A percentile compares a stretch with the other conserved stretches of the same genome.
These are phyloP conservation scores for Cyclanthera cordifolia DNA, from an alignment of 306 rosid genomes.

Conservation along the genomic window DNA sequence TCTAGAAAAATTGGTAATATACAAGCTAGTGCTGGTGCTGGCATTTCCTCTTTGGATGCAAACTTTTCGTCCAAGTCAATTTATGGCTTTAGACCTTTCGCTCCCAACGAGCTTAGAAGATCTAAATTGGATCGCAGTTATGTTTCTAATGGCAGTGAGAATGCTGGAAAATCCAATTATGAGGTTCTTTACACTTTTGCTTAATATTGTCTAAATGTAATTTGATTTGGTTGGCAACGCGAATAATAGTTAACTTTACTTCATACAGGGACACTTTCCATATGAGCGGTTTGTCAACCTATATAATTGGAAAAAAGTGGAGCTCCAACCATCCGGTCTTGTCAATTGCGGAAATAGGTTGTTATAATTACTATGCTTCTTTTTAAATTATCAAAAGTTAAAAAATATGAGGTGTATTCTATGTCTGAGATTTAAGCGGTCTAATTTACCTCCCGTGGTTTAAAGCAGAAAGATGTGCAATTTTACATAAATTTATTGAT, in stretches of 20 bases:
- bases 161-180: constrained; percentile 39
- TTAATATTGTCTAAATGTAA: not conserved
- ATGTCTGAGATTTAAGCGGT: not conserved
- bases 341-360: constrained; percentile 21
- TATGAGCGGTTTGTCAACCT: constrained; percentile 13
- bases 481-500: not conserved
- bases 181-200: constrained; percentile 39
- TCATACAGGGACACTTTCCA: constrained; percentile 11
- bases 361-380: not conserved
- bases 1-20: constrained; percentile 16
- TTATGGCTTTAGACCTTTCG: constrained; percentile 59
- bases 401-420: not conserved
- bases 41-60: constrained; percentile 31
- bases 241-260: not conserved
- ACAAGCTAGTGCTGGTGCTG: constrained; percentile 11
- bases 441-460: not conserved
- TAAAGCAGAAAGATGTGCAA: constrained; percentile 1
- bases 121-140: constrained; percentile 44
- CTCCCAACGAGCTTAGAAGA: constrained; percentile 50
- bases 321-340: constrained; percentile 18
- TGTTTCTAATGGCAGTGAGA: constrained; percentile 28
- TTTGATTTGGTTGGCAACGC: not conserved
- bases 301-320: constrained; percentile 17
- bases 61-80: constrained; percentile 34
- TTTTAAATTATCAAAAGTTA: not conserved